phyloP scores from a whole-genome alignment of 2,329 filamentous ascomycete species.

The Ophiosphaerella herpotricha region DNA sequence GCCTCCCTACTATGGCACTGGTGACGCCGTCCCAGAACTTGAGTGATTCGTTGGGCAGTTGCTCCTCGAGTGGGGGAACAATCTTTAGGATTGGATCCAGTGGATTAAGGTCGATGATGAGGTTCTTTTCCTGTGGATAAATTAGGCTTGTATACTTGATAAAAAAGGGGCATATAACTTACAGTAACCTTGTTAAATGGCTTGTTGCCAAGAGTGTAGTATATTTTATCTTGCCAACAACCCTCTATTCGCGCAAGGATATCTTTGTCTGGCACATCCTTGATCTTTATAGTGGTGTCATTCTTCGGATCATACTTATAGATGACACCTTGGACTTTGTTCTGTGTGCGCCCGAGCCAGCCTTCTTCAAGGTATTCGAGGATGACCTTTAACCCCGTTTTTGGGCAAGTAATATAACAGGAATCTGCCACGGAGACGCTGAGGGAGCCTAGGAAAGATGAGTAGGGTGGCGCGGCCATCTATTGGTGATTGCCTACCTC shows the following conservation, averaged over 20 bases:
- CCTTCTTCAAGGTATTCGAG: constrained; percentile 92
- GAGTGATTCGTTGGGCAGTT: constrained; percentile 87
- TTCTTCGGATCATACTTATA: constrained; percentile 90
- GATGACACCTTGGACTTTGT: constrained; percentile 87
- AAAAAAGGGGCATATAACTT: constrained; percentile 43
- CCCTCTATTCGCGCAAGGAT: constrained; percentile 82
- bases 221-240: constrained; percentile 77
- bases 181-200: constrained; percentile 59
- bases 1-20: constrained; percentile 79
- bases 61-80: constrained; percentile 74
- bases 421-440: constrained; percentile 88
- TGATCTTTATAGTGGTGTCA: constrained; percentile 77
- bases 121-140: constrained; percentile 57
- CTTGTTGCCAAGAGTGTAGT: constrained; percentile 59
- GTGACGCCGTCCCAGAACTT: constrained; percentile 89
- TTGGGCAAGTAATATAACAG: constrained; percentile 86
- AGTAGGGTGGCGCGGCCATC: constrained; percentile 5
- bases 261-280: constrained; percentile 84
- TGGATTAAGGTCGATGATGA: constrained; percentile 87
- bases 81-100: constrained; percentile 79
- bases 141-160: not conserved
- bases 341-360: constrained; percentile 89
- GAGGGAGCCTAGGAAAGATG: constrained; percentile 62
- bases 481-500: constrained; percentile 53
- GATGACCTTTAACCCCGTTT: constrained; percentile 89